Conservation (phyloP, 805 yeast genomes). For the Wickerhamomyces silvicola region DNA sequence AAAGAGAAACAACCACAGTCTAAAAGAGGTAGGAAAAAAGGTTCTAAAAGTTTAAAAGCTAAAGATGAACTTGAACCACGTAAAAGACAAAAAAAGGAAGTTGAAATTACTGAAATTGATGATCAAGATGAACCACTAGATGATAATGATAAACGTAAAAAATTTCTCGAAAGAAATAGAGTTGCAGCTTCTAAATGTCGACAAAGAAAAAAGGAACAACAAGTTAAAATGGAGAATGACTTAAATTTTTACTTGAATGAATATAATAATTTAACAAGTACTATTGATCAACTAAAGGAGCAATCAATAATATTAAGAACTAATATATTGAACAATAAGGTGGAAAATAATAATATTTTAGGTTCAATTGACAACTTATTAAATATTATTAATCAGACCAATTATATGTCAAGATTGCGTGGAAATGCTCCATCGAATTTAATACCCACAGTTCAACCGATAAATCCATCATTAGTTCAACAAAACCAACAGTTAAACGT, state of each 20-base stretch:
- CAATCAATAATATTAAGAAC: conserved; percentile 47
- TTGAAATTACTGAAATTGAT: conserved; percentile 1
- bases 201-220: conserved; percentile 85
- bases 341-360: conserved; percentile 35
- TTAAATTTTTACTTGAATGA: conserved; percentile 63
- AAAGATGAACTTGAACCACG: conserved; percentile 3
- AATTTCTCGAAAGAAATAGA: conserved; percentile 82
- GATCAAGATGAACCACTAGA: conserved; percentile 33
- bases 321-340: conserved; percentile 27
- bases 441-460: conserved; percentile 24
- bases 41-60: conserved; percentile 1
- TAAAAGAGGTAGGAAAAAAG: conserved; percentile 12
- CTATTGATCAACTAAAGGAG: conserved; percentile 52
- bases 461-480: conserved; percentile 21
- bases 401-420: conserved; percentile 20
- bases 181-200: conserved; percentile 95
- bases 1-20: conserved; percentile 1
- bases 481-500: conserved; percentile 15
- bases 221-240: conserved; percentile 77
- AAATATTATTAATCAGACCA: conserved; percentile 15
- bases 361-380: conserved; percentile 29
- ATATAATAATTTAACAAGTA: conserved; percentile 56
- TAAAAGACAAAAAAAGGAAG: conserved; percentile 6
- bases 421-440: conserved; percentile 21
- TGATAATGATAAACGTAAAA: conserved; percentile 71